Evolutionary conservation across 2,329 filamentous ascomycete genomes (phyloP).

Genomic region (Aspergillus spinulosporus): DNA sequence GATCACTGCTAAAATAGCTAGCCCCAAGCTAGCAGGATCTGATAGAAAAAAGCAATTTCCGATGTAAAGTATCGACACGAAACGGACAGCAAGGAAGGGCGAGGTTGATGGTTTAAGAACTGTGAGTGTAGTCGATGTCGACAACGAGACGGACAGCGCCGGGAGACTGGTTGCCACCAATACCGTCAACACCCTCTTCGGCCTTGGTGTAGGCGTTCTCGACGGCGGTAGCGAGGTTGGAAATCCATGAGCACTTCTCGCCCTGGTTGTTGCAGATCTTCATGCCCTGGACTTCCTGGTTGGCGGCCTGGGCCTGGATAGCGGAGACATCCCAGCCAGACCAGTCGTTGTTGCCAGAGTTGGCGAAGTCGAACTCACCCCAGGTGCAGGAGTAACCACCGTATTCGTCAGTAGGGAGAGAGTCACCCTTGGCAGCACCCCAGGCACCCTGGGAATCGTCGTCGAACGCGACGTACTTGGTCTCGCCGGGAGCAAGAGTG

Average conservation of each 20-base stretch:
- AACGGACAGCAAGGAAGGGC: not conserved
- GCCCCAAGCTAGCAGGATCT: slow-evolving; percentile 1
- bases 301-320: slow-evolving; percentile 36
- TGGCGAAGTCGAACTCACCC: slow-evolving; percentile 44
- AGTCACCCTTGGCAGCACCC: slow-evolving; percentile 31
- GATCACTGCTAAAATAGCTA: not conserved
- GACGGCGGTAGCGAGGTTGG: slow-evolving; percentile 22
- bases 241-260: slow-evolving; percentile 35
- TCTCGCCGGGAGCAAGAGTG: slow-evolving; percentile 31
- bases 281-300: slow-evolving; percentile 37
- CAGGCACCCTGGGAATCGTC: slow-evolving; percentile 40
- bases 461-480: slow-evolving; percentile 42
- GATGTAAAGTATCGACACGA: not conserved
- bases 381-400: slow-evolving; percentile 42
- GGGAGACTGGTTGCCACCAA: slow-evolving; percentile 29
- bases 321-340: slow-evolving; percentile 45
- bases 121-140: slow-evolving; percentile 29
- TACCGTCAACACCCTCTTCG: slow-evolving; percentile 29
- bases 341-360: slow-evolving; percentile 32
- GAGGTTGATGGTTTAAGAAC: not conserved
- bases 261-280: slow-evolving; percentile 34
- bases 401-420: slow-evolving; percentile 28
- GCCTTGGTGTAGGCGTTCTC: slow-evolving; percentile 37
- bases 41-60: not conserved
- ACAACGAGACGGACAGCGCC: slow-evolving; percentile 36